A percentile compares a stretch with the other conserved stretches of the same genome.
These are phyloP conservation scores for Misopates orontium DNA, from an alignment of 257 asterid genomes.

Conservation along the genomic window DNA sequence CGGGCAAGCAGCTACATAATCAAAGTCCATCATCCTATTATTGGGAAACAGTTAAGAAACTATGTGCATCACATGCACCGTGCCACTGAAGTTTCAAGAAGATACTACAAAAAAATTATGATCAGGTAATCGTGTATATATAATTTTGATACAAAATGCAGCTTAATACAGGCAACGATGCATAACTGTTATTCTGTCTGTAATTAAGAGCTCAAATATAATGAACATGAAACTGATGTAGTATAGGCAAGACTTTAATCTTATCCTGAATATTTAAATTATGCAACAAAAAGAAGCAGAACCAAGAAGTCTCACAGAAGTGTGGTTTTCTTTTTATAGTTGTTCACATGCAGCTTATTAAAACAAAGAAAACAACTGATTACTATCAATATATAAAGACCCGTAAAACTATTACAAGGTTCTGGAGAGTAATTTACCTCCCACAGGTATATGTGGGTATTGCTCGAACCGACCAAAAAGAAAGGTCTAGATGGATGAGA, in stretches of 20 bases:
- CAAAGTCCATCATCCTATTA: constrained; percentile 21
- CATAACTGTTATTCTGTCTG: not conserved
- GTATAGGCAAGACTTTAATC: not conserved
- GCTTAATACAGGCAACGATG: constrained; percentile 7
- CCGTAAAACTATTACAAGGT: not conserved
- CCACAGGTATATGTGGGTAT: constrained; percentile 91
- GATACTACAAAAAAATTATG: not conserved
- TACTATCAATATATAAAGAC: constrained; percentile 3
- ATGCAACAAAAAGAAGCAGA: constrained; percentile 15
- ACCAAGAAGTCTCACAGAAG: constrained; percentile 17
- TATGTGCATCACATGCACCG: constrained; percentile 9
- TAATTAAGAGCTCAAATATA: constrained; percentile 11
- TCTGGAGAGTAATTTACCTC: constrained; percentile 52
- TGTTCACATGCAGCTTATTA: constrained; percentile 12
- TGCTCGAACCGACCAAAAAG: constrained; percentile 95
- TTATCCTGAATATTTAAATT: not conserved
- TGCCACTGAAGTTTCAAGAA: not conserved
- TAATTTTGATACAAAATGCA: not conserved
- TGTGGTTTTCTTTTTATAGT: too few species aligned
- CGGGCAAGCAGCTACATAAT: not conserved
- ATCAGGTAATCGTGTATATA: not conserved
- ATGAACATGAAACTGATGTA: not conserved
- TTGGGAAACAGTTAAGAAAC: constrained; percentile 2
- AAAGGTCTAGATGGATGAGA: constrained; percentile 91
- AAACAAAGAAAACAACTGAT: constrained; percentile 6